Evolutionary conservation across 192 early-diverging fungal genomes (phyloP).

Genomic region (Mortierella alpina): DNA sequence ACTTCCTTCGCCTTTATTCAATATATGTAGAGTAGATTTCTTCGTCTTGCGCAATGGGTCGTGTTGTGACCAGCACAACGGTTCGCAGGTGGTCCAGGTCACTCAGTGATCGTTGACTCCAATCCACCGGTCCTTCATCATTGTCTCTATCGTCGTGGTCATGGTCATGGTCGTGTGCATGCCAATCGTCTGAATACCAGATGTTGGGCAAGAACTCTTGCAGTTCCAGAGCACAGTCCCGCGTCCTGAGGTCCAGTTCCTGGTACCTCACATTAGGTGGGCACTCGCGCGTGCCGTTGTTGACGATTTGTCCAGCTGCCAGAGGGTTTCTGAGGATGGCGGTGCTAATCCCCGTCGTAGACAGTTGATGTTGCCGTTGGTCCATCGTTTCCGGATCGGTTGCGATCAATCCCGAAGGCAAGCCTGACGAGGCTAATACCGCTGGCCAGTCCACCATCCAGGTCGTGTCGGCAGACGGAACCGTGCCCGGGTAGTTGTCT

Average conservation of each 20-base stretch:
- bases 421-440: no score
- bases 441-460: slow-evolving; percentile 48
- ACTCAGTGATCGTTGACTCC: slow-evolving; percentile 8
- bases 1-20: slow-evolving; percentile 18
- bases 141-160: background rate
- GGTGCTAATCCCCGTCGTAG: slow-evolving; percentile 2
- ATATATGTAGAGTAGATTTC: slow-evolving; percentile 63
- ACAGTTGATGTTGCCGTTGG: background rate
- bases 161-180: slow-evolving; percentile 29
- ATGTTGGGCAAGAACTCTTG: slow-evolving; percentile 60
- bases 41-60: slow-evolving; percentile 42
- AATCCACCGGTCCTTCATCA: background rate
- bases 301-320: slow-evolving; percentile 59
- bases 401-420: background rate
- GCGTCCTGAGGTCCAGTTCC: slow-evolving; percentile 53
- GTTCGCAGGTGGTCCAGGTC: slow-evolving; percentile 34
- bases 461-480: slow-evolving; percentile 51
- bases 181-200: slow-evolving; percentile 45
- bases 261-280: slow-evolving; percentile 60
- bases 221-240: slow-evolving; percentile 37
- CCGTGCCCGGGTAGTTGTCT: slow-evolving; percentile 60
- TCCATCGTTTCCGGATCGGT: background rate
- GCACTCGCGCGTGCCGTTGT: slow-evolving; percentile 49
- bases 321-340: slow-evolving; percentile 47
- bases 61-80: slow-evolving; percentile 46